phyloP scores from a whole-genome alignment of 2,329 filamentous ascomycete species.

The Aspergillus sp. region DNA sequence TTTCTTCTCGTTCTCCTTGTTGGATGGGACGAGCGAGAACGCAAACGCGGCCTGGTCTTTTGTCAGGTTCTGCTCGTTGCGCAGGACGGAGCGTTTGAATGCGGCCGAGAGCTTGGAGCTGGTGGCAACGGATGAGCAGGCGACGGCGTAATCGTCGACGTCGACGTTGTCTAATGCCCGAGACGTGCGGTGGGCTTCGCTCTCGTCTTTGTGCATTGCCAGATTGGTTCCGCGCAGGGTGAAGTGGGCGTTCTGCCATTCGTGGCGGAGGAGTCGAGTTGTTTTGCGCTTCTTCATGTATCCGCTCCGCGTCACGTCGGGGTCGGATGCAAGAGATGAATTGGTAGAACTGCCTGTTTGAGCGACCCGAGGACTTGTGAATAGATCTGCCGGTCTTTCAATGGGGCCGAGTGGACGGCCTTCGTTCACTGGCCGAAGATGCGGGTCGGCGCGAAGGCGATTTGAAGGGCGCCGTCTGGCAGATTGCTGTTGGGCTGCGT shows the following conservation, averaged over 20 bases:
- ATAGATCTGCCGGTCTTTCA: slow-evolving; percentile 21
- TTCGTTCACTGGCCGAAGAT: slow-evolving; percentile 16
- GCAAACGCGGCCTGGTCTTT: slow-evolving; percentile 27
- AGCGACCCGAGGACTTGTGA: slow-evolving; percentile 11
- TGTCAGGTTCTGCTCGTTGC: slow-evolving; percentile 19
- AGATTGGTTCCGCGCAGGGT: slow-evolving; percentile 66
- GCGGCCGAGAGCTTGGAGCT: slow-evolving; percentile 76
- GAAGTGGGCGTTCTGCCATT: slow-evolving; percentile 88
- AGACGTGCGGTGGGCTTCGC: slow-evolving; percentile 10
- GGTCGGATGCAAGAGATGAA: neutral
- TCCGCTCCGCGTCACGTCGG: slow-evolving; percentile 61
- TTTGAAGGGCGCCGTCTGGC: no score
- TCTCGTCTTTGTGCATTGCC: slow-evolving; percentile 21
- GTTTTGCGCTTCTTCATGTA: slow-evolving; percentile 46
- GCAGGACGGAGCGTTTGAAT: slow-evolving; percentile 54
- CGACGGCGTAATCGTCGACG: slow-evolving; percentile 34
- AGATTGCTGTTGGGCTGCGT: no score
- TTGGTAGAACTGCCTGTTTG: slow-evolving; percentile 1
- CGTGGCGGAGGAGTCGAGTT: slow-evolving; percentile 75
- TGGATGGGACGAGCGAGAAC: slow-evolving; percentile 34
- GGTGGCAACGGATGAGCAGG: slow-evolving; percentile 64
- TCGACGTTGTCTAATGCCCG: slow-evolving; percentile 72
- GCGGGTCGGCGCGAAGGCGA: slow-evolving; percentile 28
- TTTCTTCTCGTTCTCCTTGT: slow-evolving; percentile 34
- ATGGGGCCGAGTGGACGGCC: slow-evolving; percentile 16